phyloP scores from a whole-genome alignment of 331 rosid genomes.

The Telfairia occidentalis region DNA sequence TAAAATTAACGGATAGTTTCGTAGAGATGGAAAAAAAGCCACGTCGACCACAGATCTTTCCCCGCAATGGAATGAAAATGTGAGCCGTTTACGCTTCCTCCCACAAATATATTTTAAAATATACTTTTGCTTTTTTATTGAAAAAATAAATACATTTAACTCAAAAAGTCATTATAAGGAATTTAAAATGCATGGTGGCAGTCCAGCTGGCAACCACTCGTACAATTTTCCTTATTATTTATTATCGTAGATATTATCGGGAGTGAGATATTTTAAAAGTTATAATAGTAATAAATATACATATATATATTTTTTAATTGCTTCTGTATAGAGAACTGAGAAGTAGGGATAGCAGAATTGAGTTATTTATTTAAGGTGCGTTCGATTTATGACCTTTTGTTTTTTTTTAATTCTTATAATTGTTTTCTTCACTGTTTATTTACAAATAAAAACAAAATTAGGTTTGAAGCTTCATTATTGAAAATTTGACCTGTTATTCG shows the following conservation, averaged over 20 bases:
- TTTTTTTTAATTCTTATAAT: neutral
- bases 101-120: neutral
- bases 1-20: constrained; percentile 27
- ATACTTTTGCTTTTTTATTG: neutral
- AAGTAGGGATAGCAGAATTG: neutral
- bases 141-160: neutral
- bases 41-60: constrained; percentile 20
- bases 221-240: neutral
- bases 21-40: constrained; percentile 32
- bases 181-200: neutral
- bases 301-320: no score
- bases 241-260: neutral
- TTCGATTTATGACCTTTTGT: neutral
- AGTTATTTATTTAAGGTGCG: neutral
- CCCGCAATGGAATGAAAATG: neutral
- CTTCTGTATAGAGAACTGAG: no score
- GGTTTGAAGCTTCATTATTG: neutral
- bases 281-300: no score
- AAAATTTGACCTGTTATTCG: neutral
- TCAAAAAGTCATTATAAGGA: neutral
- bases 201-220: neutral
- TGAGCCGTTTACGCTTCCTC: neutral
- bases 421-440: neutral
- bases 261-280: neutral
- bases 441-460: neutral